phyloP scores from a whole-genome alignment of 345 rosid species.

The Eucalyptus viminalis region DNA sequence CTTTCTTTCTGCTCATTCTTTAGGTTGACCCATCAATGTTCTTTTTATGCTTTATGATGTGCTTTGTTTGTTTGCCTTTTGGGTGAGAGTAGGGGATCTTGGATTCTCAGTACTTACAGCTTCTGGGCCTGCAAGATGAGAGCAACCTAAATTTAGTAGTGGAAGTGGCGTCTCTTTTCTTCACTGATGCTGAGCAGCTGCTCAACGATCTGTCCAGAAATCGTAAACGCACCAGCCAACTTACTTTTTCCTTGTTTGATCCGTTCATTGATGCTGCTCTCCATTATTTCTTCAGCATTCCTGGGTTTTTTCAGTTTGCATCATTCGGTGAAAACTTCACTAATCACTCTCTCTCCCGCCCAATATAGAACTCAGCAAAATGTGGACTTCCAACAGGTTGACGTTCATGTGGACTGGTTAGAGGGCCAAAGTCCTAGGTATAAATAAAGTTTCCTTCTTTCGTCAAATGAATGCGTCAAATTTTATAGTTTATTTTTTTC shows the following conservation, averaged over 20 bases:
- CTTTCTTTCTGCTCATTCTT: background rate
- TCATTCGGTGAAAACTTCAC: background rate
- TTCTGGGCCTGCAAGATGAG: conserved; percentile 88
- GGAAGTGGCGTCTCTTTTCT: conserved; percentile 77
- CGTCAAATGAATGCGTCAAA: background rate
- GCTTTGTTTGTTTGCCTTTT: background rate
- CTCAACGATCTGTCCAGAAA: conserved; percentile 61
- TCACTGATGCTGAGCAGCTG: conserved; percentile 78
- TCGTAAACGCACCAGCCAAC: conserved; percentile 18
- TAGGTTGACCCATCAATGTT: background rate
- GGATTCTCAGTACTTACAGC: conserved; percentile 73
- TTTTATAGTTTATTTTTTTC: background rate
- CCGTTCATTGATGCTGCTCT: background rate
- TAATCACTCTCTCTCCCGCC: background rate
- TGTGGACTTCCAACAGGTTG: conserved; percentile 75
- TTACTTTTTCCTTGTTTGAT: background rate
- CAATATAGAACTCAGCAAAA: conserved; percentile 45
- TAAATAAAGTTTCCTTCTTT: background rate
- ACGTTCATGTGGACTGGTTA: conserved; percentile 75
- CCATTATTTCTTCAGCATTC: background rate
- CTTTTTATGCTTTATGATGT: background rate
- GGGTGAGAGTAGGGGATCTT: conserved; percentile 39
- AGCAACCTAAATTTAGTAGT: conserved; percentile 85
- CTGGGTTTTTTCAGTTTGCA: background rate
- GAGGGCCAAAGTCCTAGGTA: conserved; percentile 96